Conservation (phyloP, 768 basidiomycete genomes). For the Collybia sp. region DNA sequence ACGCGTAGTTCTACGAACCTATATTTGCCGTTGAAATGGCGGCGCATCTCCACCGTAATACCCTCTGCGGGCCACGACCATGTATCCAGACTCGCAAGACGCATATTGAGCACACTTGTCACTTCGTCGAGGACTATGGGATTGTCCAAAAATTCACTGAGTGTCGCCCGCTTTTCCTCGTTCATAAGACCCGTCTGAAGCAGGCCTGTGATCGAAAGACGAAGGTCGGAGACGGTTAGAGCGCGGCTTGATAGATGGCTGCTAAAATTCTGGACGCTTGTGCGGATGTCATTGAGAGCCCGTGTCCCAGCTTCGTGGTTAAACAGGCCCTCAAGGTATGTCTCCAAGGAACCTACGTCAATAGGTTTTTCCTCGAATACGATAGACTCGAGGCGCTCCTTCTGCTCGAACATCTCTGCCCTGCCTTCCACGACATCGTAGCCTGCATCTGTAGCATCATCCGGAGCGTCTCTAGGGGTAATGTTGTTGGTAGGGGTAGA, state of each 20-base stretch:
- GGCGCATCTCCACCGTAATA: constrained; percentile 36
- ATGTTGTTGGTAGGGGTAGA: constrained; percentile 16
- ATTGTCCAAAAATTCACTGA: constrained; percentile 38
- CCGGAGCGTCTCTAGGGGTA: constrained; percentile 5
- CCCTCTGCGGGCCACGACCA: constrained; percentile 44
- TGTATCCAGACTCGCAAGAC: constrained; percentile 29
- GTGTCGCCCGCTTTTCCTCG: constrained; percentile 32
- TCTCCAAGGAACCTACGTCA: constrained; percentile 24
- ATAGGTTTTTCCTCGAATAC: constrained; percentile 32
- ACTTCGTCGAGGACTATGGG: constrained; percentile 32
- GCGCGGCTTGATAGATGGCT: constrained; percentile 16
- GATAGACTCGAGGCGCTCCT: constrained; percentile 26
- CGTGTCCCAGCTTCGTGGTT: constrained; percentile 22
- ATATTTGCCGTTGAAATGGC: constrained; percentile 45
- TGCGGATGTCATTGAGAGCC: constrained; percentile 22
- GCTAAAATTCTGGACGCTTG: constrained; percentile 20
- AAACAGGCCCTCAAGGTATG: constrained; percentile 35
- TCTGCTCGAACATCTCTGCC: constrained; percentile 33
- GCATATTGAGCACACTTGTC: constrained; percentile 42
- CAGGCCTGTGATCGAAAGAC: constrained; percentile 26
- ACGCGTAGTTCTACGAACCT: too few species aligned
- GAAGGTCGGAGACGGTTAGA: constrained; percentile 21
- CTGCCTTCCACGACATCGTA: constrained; percentile 32
- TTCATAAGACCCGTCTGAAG: constrained; percentile 31
- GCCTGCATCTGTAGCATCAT: constrained; percentile 9